Base-by-base conservation (phyloP, 768 basidiomycete species). In the Calocybe indica region DNA sequence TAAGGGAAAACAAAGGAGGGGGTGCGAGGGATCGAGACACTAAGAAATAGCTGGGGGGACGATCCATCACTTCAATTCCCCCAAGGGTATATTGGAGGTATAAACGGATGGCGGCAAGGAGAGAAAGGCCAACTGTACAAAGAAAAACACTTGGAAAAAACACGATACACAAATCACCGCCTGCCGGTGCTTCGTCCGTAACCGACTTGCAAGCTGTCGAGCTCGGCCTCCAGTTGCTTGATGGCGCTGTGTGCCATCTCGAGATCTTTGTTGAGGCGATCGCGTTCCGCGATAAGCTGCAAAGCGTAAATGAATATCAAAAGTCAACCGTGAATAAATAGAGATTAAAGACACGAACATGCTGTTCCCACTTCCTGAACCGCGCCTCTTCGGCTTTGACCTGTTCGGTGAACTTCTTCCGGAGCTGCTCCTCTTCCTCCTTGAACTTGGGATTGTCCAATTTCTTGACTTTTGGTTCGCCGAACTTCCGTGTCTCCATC, bases 401-500 rank as follows among this genome's bases (percentile, higher is more conserved):
- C 73, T 99, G 96, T 69, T 99, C 96, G 30, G 96, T 99, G 71
- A 99, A 99, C 52, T 93, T 83, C 77, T 94, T 97, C 62, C 95
- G 79, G 52, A 98, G 81, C 50, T 84, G 78, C 68, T 99, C 96
- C 67, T 99, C 95, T 72, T 99, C 96, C 67, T 98, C 96, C 75
- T 94, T 94, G 84, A 95, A 99, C 70, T 98, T 98, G 58, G 96
- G 95, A 69, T 98, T 99, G 72, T 99, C 94, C 56, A 91, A 77
- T 74, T 97, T 97, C 81, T 92, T 94, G 60, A 94, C 91, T 73
- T 97, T 97, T 56, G 93, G 85, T 67, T 98, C 96, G 56, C 94
- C 96, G 55, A 93, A 95, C 70, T 98, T 98, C 69, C 96, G 87
- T 6, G 96, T 97, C 78, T 99, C 96, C 96, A 99, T 98, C 72